Evolutionary conservation across 1,284 basidiomycete species (phyloP), one percentile per base, ranked within the genome.

Genomic region (Phenoliferia sp.): DNA sequence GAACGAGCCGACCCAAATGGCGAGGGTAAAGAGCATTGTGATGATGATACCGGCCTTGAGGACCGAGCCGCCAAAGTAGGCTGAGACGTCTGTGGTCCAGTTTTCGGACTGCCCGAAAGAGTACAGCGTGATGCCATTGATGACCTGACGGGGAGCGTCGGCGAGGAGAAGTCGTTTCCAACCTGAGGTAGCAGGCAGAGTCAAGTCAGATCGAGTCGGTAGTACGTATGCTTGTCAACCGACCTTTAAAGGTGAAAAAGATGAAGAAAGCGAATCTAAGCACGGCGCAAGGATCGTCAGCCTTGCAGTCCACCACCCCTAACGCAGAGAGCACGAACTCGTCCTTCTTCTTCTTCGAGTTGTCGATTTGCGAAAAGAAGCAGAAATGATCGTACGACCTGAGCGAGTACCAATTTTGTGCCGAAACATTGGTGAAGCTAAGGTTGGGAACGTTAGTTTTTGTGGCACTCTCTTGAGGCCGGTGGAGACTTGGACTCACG

Each of bases 181-280:
- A 79, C 89, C 92, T 94, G 73, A 61, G 17, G 29, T 16, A 61
- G 52, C 31, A 19, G 1, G 5, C n/a, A 17, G 9, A 22, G 28
- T 0, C 12, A 52, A 36, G 3, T 39, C 17, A 3, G n/a, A 1
- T 17, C 12, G n/a, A 15, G 34, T 34, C 32, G 26, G 9, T 55
- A n/a, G 39, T 17, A 36, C 28, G 10, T 9, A 82, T 7, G 48
- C n/a, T n/a, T n/a, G n/a, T 19, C 9, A 52, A 26, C 86, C 62
- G 67, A 90, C 93, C 93, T 83, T 99, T 99, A 86, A 99, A 99
- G 1, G 90, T 90, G 82, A 99, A 99, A 86, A 98, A 99, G 79
- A 98, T 87, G 80, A 97, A 99, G 85, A 99, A 98, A 59, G 94
- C 93, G 48, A 52, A 52, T 26, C 48, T 52, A n/a, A n/a, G 48